Percentiles rank a stretch among this genome's conserved stretches.
Evolutionary conservation across 257 asterid genomes (phyloP).

Genomic region (Nicotiana benthamiana): DNA sequence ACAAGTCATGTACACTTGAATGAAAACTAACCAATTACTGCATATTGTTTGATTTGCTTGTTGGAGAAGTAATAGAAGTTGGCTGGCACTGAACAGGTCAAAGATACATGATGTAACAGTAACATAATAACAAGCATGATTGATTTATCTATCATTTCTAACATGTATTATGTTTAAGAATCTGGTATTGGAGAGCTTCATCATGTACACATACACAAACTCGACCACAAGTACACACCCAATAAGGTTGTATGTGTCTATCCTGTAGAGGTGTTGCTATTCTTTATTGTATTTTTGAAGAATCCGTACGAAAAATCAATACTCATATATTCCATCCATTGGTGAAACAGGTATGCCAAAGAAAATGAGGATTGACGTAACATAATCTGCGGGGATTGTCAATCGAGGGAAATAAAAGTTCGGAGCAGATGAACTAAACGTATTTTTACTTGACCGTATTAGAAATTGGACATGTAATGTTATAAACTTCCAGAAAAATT

Average conservation of each 20-base stretch:
- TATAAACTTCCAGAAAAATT: neutral
- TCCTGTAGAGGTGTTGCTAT: neutral
- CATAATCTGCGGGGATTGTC: neutral
- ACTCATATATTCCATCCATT: neutral
- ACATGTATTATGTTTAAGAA: neutral
- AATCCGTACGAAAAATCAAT: neutral
- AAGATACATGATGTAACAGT: neutral
- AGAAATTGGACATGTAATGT: neutral
- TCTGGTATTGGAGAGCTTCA: neutral
- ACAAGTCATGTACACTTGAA: neutral
- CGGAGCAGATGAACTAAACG: neutral
- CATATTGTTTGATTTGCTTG: neutral
- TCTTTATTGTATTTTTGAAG: neutral
- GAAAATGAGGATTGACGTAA: too few relatives aligned
- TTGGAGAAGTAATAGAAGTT: neutral
- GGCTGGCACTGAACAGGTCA: neutral
- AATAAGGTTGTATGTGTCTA: neutral
- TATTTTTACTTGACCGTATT: neutral
- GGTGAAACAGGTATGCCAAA: neutral
- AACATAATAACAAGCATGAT: too few relatives aligned
- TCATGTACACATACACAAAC: neutral
- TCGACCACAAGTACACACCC: neutral
- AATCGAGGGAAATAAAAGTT: neutral
- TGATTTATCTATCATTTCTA: neutral
- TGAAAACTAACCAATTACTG: neutral